Conservation (phyloP, 495 filamentous ascomycete genomes). For the Sphaerosporella brunnea region DNA sequence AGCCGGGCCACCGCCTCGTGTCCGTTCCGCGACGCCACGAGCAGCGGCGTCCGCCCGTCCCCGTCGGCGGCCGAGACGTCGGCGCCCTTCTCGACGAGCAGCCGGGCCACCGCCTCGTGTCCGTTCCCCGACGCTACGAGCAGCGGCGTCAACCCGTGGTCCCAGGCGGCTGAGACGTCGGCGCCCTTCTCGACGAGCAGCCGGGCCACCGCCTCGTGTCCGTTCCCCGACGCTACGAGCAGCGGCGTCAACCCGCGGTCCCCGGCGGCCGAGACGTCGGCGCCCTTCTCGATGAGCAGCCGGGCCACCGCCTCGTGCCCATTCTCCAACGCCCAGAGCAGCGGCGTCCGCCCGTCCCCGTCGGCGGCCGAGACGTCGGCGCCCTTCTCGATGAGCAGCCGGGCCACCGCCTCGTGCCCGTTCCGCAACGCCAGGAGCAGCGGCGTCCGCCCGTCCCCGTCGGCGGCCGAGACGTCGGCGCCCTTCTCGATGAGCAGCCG, state of each 20-base stretch:
- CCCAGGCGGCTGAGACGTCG: neutral
- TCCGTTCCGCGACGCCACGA: constrained; percentile 9
- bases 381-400: neutral
- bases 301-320: neutral
- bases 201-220: neutral
- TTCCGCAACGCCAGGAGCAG: neutral
- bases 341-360: neutral
- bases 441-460: neutral
- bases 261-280: neutral
- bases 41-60: neutral
- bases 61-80: constrained; percentile 5
- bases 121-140: constrained; percentile 13
- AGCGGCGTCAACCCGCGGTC: neutral
- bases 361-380: neutral
- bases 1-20: constrained; percentile 13
- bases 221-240: neutral
- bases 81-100: constrained; percentile 21
- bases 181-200: constrained; percentile 4
- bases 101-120: constrained; percentile 12
- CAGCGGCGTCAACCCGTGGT: neutral
- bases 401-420: neutral
- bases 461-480: neutral
- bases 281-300: constrained; percentile 2
- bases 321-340: neutral
- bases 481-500: constrained; percentile 1